phyloP scores from a whole-genome alignment of 148 eudicot species.

The Rhododendron williamsianum region DNA sequence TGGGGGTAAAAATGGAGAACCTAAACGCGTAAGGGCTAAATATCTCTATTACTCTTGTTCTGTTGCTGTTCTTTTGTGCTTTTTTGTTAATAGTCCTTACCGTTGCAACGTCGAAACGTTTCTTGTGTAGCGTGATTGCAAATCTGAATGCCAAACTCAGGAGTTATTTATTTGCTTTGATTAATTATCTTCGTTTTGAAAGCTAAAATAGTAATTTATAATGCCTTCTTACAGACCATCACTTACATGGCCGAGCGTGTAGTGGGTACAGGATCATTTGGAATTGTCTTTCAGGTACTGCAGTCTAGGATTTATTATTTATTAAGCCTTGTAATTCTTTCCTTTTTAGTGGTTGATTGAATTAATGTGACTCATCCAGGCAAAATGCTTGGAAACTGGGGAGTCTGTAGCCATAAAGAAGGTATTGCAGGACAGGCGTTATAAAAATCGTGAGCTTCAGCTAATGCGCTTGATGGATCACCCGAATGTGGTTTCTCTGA shows the following conservation, averaged over 20 bases:
- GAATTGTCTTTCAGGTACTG: constrained; percentile 72
- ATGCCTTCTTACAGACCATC: constrained; percentile 47
- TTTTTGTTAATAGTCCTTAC: background rate
- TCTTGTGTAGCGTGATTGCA: background rate
- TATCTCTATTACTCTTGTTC: background rate
- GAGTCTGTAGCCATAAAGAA: constrained; percentile 80
- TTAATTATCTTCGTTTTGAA: background rate
- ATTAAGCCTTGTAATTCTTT: background rate
- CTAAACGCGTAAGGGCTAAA: constrained; percentile 54
- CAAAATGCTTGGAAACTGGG: constrained; percentile 80
- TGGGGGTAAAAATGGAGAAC: constrained; percentile 89
- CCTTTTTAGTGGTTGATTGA: background rate
- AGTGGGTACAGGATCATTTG: constrained; percentile 87
- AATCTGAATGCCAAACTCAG: background rate
- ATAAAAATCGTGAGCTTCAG: constrained; percentile 75
- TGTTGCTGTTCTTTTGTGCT: background rate
- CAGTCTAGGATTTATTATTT: background rate
- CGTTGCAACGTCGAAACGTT: background rate
- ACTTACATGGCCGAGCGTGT: constrained; percentile 90
- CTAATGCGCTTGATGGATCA: constrained; percentile 77
- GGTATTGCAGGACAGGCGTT: constrained; percentile 74
- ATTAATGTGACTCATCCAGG: constrained; percentile 32
- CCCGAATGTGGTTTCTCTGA: constrained; percentile 64
- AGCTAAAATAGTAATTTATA: background rate
- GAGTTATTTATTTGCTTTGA: background rate